Evolutionary conservation across 768 basidiomycete species (phyloP).

Genomic region (Kwoniella sp.): DNA sequence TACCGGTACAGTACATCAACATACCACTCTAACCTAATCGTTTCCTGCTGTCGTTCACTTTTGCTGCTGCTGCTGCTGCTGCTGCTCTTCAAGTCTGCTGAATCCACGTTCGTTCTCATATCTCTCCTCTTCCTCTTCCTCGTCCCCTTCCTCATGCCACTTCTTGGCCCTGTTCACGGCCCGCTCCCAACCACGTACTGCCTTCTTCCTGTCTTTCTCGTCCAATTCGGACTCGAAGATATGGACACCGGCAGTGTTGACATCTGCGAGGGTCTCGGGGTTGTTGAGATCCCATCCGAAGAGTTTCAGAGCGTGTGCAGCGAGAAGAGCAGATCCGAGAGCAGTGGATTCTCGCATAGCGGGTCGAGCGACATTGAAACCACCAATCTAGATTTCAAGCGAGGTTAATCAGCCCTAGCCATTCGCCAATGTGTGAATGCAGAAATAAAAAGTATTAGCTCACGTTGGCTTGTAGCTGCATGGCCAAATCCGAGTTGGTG

Average conservation of each 20-base stretch:
- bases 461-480: conserved; percentile 56
- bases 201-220: conserved; percentile 64
- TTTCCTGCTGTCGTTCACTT: neutral
- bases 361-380: conserved; percentile 86
- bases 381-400: conserved; percentile 72
- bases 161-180: conserved; percentile 80
- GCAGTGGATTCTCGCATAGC: conserved; percentile 98
- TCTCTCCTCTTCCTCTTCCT: conserved; percentile 49
- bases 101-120: conserved; percentile 43
- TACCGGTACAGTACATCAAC: too few relatives aligned
- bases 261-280: conserved; percentile 78
- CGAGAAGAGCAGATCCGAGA: conserved; percentile 88
- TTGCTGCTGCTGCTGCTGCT: neutral
- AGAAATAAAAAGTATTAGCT: conserved; percentile 25
- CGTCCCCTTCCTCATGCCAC: conserved; percentile 68
- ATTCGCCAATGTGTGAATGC: too few relatives aligned
- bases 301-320: conserved; percentile 79
- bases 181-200: conserved; percentile 80
- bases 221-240: conserved; percentile 67
- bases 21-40: too few relatives aligned
- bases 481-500: conserved; percentile 60
- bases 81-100: conserved; percentile 3
- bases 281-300: conserved; percentile 89
- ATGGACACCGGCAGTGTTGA: conserved; percentile 80
- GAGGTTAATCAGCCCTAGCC: too few relatives aligned